Evolutionary conservation across 2,329 filamentous ascomycete genomes (phyloP).

Genomic region (Alternaria angustiovoidea): DNA sequence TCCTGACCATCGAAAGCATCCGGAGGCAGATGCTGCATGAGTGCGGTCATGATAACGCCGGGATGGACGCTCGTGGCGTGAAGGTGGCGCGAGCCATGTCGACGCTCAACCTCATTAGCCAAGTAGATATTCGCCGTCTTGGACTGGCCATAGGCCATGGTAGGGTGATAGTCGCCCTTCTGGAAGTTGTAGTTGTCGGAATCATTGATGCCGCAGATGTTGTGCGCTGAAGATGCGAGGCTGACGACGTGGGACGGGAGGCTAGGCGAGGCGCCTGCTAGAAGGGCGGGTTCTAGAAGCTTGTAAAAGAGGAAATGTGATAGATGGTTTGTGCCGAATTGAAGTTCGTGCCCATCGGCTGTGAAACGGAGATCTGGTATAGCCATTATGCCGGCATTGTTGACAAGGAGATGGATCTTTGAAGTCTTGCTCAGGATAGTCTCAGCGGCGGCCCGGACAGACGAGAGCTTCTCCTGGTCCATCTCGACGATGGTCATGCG

Average conservation of each 20-base stretch:
- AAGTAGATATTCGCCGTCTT: conserved; percentile 63
- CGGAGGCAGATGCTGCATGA: conserved; percentile 22
- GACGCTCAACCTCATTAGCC: conserved; percentile 61
- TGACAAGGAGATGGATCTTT: conserved; percentile 52
- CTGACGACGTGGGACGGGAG: conserved; percentile 59
- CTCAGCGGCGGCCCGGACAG: conserved; percentile 29
- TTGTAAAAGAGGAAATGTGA: conserved; percentile 57
- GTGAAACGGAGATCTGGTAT: conserved; percentile 44
- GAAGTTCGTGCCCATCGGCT: conserved; percentile 44
- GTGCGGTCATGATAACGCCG: conserved; percentile 54
- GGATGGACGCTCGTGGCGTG: conserved; percentile 59
- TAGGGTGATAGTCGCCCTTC: conserved; percentile 47
- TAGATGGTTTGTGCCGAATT: conserved; percentile 59
- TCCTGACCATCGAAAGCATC: neutral
- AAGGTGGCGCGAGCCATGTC: conserved; percentile 55
- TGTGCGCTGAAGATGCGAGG: conserved; percentile 57
- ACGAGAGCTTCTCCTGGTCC: conserved; percentile 29
- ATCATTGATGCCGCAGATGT: conserved; percentile 36
- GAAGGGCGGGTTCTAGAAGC: conserved; percentile 53
- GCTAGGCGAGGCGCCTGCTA: conserved; percentile 45
- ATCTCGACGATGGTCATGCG: conserved; percentile 47
- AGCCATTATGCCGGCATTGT: conserved; percentile 59
- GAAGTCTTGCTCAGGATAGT: conserved; percentile 25
- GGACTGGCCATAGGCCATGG: conserved; percentile 56
- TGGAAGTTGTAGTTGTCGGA: conserved; percentile 54